A percentile compares a stretch with the other conserved stretches of the same genome.
These are phyloP conservation scores for Candida pseudocylindracea DNA, from an alignment of 1,139 yeast genomes.

Conservation along the genomic window DNA sequence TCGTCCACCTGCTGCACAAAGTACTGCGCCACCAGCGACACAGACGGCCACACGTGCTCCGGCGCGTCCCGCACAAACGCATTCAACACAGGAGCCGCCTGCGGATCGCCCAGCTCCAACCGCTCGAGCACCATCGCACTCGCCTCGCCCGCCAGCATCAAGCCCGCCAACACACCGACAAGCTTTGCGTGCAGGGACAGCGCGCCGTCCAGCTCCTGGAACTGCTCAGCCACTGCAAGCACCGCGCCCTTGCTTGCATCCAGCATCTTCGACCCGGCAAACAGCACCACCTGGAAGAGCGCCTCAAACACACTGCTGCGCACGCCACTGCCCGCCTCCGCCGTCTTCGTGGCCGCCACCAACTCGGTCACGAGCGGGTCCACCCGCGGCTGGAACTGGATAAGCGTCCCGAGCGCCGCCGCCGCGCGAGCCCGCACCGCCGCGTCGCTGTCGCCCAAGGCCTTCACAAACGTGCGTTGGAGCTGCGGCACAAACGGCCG, in stretches of 20 bases:
- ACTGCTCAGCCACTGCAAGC: constrained; percentile 50
- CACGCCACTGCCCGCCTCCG: constrained; percentile 34
- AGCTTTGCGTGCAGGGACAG: constrained; percentile 29
- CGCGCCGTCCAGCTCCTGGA: constrained; percentile 16
- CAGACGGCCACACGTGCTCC: constrained; percentile 26
- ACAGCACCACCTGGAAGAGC: constrained; percentile 58
- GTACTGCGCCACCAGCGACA: constrained; percentile 22
- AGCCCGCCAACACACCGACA: constrained; percentile 45
- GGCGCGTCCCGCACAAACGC: constrained; percentile 68
- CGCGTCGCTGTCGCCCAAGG: constrained; percentile 56
- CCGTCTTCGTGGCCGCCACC: constrained; percentile 47
- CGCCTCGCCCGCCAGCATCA: constrained; percentile 46
- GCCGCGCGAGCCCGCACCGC: constrained; percentile 76
- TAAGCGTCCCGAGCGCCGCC: constrained; percentile 66
- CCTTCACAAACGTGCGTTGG: constrained; percentile 90
- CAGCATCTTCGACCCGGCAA: constrained; percentile 60
- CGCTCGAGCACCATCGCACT: constrained; percentile 32
- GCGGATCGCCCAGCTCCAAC: constrained; percentile 9
- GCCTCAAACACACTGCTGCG: constrained; percentile 76
- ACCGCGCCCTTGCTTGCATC: constrained; percentile 51
- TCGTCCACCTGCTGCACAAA: constrained; percentile 26
- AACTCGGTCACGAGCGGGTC: constrained; percentile 81
- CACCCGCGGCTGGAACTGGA: constrained; percentile 79
- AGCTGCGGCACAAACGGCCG: constrained; percentile 94
- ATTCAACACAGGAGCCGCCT: constrained; percentile 30